phyloP scores from a whole-genome alignment of 1,284 basidiomycete genomes.

The Moesziomyces globuligerus region DNA sequence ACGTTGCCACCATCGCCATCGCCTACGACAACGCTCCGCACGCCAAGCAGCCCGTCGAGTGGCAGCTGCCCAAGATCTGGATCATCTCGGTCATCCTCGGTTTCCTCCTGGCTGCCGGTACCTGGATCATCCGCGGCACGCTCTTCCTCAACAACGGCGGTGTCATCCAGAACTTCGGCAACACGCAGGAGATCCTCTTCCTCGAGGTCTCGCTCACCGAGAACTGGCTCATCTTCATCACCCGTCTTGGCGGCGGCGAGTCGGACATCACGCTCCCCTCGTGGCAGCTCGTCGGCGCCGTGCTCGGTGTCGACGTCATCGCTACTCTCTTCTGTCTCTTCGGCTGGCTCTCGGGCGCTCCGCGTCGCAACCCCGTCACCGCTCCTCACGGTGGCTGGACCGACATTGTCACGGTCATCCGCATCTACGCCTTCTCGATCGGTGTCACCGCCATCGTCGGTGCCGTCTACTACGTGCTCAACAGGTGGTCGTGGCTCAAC shows the following conservation, averaged over 20 bases:
- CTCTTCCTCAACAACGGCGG: slow-evolving; percentile 71
- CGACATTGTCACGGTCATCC: slow-evolving; percentile 72
- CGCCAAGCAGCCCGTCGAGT: slow-evolving; percentile 72
- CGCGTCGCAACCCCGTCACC: slow-evolving; percentile 67
- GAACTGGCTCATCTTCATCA: slow-evolving; percentile 73
- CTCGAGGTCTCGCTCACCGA: slow-evolving; percentile 73
- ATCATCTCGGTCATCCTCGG: slow-evolving; percentile 71
- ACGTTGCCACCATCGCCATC: slow-evolving; percentile 71
- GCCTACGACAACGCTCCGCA: slow-evolving; percentile 72
- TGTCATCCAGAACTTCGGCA: slow-evolving; percentile 72
- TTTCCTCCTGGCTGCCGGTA: slow-evolving; percentile 70
- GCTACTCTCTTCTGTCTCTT: slow-evolving; percentile 72
- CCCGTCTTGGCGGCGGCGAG: slow-evolving; percentile 67
- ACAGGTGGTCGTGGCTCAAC: slow-evolving; percentile 70
- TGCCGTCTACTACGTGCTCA: slow-evolving; percentile 69
- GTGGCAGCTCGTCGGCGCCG: slow-evolving; percentile 71
- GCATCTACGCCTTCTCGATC: slow-evolving; percentile 72
- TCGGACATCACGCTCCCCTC: slow-evolving; percentile 69
- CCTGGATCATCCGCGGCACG: slow-evolving; percentile 72
- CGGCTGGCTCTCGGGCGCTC: slow-evolving; percentile 72
- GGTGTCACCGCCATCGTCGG: slow-evolving; percentile 71
- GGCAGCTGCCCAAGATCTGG: slow-evolving; percentile 74
- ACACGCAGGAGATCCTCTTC: slow-evolving; percentile 72
- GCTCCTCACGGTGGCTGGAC: slow-evolving; percentile 68
- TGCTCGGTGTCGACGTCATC: slow-evolving; percentile 71